Evolutionary conservation across 2,329 filamentous ascomycete species (phyloP).

Genomic region (Stylonectria norvegica): DNA sequence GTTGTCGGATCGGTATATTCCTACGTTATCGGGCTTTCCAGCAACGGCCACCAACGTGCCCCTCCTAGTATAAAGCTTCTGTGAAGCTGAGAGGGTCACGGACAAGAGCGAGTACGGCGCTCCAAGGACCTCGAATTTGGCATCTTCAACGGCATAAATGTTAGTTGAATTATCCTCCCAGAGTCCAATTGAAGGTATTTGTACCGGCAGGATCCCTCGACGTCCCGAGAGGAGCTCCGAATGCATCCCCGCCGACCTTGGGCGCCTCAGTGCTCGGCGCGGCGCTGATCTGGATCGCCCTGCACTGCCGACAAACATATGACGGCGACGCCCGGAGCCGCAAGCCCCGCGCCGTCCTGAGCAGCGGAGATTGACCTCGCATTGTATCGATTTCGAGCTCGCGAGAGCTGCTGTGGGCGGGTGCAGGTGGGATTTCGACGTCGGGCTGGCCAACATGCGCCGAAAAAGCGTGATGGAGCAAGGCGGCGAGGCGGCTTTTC

Average conservation of each 20-base stretch:
- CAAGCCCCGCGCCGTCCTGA: conserved; percentile 33
- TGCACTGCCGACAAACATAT: conserved; percentile 54
- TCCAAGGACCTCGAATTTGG: conserved; percentile 89
- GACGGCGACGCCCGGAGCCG: conserved; percentile 27
- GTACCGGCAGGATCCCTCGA: conserved; percentile 51
- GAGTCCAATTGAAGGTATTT: conserved; percentile 7
- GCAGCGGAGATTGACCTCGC: conserved; percentile 42
- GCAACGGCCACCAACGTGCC: conserved; percentile 88
- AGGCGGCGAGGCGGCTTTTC: conserved; percentile 33
- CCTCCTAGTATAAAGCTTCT: conserved; percentile 86
- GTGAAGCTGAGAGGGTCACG: conserved; percentile 86
- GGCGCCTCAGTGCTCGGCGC: conserved; percentile 56
- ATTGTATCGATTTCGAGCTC: conserved; percentile 33
- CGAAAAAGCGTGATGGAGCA: conserved; percentile 17
- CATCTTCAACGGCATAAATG: conserved; percentile 60
- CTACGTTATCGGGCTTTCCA: conserved; percentile 85
- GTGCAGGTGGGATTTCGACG: conserved; percentile 1
- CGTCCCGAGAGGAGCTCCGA: conserved; percentile 46
- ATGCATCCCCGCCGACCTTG: conserved; percentile 50
- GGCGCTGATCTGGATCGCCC: conserved; percentile 61
- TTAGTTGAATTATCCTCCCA: conserved; percentile 11
- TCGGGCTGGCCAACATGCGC: conserved; percentile 5
- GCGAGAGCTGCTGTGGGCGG: conserved; percentile 15
- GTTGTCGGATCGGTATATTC: too few relatives aligned
- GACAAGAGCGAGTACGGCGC: conserved; percentile 91